phyloP scores from a whole-genome alignment of 2,329 filamentous ascomycete genomes.

The Metarhizium robertsii region DNA sequence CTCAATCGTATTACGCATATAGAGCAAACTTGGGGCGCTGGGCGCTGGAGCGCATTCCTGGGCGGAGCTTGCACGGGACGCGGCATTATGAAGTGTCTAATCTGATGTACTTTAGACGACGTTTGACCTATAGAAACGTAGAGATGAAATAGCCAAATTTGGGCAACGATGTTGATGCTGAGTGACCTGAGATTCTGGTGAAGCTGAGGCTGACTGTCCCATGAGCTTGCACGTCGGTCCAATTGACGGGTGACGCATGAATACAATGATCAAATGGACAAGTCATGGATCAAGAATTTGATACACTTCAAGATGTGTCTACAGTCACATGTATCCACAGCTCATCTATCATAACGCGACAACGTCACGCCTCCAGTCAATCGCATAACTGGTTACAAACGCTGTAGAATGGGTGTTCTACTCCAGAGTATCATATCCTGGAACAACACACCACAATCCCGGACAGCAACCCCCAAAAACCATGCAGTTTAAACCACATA shows the following conservation, averaged over 20 bases:
- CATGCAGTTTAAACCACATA: background rate
- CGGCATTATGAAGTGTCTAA: constrained; percentile 27
- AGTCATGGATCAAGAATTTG: no score
- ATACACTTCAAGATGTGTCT: no score
- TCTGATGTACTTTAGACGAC: constrained; percentile 33
- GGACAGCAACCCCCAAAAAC: background rate
- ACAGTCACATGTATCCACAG: no score
- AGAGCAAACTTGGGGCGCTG: constrained; percentile 24
- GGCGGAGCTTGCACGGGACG: constrained; percentile 19
- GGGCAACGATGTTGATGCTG: background rate
- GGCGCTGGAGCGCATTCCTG: constrained; percentile 19
- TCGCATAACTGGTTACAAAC: background rate
- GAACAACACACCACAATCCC: background rate
- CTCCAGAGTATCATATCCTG: background rate
- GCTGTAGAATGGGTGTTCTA: background rate
- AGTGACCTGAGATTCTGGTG: background rate
- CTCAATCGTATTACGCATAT: constrained; percentile 25
- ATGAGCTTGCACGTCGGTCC: background rate
- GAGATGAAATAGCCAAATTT: constrained; percentile 18
- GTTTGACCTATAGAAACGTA: constrained; percentile 28
- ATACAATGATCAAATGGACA: no score
- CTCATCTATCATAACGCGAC: no score
- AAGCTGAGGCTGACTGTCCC: background rate
- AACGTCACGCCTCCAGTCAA: no score
- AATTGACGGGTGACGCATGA: no score